phyloP scores from a whole-genome alignment of 768 basidiomycete genomes.

The Tubosaeta sp. region DNA sequence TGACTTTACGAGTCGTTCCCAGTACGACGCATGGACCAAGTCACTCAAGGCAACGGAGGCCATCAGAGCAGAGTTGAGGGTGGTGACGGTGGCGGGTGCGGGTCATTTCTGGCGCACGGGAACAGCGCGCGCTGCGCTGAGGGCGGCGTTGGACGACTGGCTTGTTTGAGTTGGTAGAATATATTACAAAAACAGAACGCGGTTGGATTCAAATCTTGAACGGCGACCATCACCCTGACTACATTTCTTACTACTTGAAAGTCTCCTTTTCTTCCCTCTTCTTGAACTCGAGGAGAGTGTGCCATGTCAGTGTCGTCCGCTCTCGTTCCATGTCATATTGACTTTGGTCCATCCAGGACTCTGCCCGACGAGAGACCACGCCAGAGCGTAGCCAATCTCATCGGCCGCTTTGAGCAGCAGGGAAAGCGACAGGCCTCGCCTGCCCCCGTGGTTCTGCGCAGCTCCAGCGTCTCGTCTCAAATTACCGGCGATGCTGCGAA shows the following conservation, averaged over 20 bases:
- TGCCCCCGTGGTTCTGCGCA: slow-evolving; percentile 44
- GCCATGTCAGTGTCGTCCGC: slow-evolving; percentile 25
- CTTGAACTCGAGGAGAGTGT: slow-evolving; percentile 19
- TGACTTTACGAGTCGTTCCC: slow-evolving; percentile 58
- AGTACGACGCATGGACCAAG: slow-evolving; percentile 54
- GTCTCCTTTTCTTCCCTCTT: slow-evolving; percentile 8
- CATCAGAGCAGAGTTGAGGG: slow-evolving; percentile 24
- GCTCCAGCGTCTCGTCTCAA: slow-evolving; percentile 65
- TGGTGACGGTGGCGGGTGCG: slow-evolving; percentile 41
- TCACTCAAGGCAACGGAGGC: slow-evolving; percentile 31
- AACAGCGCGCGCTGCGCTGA: slow-evolving; percentile 21
- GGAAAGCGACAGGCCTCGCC: slow-evolving; percentile 57
- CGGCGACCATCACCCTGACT: slow-evolving; percentile 26
- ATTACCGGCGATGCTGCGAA: slow-evolving; percentile 58
- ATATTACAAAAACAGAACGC: slow-evolving; percentile 17
- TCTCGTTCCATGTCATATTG: slow-evolving; percentile 10
- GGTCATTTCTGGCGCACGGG: slow-evolving; percentile 65
- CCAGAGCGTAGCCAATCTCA: slow-evolving; percentile 84
- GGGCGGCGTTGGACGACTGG: slow-evolving; percentile 21
- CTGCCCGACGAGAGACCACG: slow-evolving; percentile 86
- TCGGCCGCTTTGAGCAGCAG: slow-evolving; percentile 83
- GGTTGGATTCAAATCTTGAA: slow-evolving; percentile 12
- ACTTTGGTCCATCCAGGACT: slow-evolving; percentile 47
- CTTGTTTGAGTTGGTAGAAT: slow-evolving; percentile 7
- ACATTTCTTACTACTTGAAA: slow-evolving; percentile 14